Evolutionary conservation across 2,329 filamentous ascomycete genomes (phyloP).

Genomic region (Saccharata proteae): DNA sequence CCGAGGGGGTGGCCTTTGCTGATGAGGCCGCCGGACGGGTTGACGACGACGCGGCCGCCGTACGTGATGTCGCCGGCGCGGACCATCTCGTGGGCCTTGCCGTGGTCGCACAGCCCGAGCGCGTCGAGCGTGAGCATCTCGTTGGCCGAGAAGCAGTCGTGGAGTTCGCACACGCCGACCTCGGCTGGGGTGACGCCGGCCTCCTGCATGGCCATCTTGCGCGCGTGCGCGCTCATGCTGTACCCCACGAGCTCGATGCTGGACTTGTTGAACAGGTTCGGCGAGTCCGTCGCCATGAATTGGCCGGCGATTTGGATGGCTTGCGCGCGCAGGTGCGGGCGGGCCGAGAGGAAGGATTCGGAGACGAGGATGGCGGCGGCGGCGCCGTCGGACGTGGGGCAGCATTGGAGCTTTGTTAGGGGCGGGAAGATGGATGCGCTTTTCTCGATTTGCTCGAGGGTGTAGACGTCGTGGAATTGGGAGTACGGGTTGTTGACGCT

Average conservation of each 20-base stretch:
- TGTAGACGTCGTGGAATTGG: conserved; percentile 92
- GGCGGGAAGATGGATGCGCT: conserved; percentile 71
- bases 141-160: conserved; percentile 95
- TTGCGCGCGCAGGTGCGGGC: conserved; percentile 68
- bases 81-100: conserved; percentile 87
- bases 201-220: conserved; percentile 57
- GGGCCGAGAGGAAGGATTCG: conserved; percentile 72
- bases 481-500: conserved; percentile 89
- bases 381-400: conserved; percentile 86
- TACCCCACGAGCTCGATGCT: conserved; percentile 84
- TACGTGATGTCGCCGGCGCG: conserved; percentile 83
- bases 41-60: conserved; percentile 69
- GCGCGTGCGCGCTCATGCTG: conserved; percentile 68
- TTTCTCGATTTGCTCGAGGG: conserved; percentile 66
- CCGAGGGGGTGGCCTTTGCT: conserved; percentile 93
- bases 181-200: conserved; percentile 55
- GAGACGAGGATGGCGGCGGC: conserved; percentile 84
- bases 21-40: conserved; percentile 88
- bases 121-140: conserved; percentile 87
- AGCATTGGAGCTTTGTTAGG: conserved; percentile 96
- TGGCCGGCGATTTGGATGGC: conserved; percentile 88
- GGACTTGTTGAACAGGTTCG: conserved; percentile 63
- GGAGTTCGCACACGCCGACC: conserved; percentile 77
- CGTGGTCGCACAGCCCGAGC: conserved; percentile 60
- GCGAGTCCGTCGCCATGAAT: conserved; percentile 71